Evolutionary conservation across 139 green algal species (phyloP).

Genomic region (Chlamydomonas incerta): DNA sequence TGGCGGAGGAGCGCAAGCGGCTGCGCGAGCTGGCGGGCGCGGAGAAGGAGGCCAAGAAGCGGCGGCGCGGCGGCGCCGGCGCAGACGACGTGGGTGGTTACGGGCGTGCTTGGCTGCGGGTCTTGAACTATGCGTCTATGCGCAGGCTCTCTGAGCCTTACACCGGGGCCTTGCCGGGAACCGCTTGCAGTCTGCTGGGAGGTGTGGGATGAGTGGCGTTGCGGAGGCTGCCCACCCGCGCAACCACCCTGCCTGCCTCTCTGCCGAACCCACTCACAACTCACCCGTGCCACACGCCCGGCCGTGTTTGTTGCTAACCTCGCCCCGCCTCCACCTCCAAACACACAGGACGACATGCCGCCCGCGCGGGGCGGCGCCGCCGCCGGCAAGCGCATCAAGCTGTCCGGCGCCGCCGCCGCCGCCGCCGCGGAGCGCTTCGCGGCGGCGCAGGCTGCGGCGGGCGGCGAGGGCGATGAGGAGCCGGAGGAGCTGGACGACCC

Average conservation of each 20-base stretch:
- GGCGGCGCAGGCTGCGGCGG: neutral
- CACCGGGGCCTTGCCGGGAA: too few relatives aligned
- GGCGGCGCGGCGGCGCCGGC: neutral
- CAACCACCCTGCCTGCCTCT: too few relatives aligned
- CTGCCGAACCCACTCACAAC: too few relatives aligned
- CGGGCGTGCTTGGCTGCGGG: too few relatives aligned
- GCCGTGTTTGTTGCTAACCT: too few relatives aligned
- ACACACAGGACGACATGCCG: neutral
- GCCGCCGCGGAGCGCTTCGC: neutral
- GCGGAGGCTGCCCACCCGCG: too few relatives aligned
- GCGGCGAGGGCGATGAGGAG: constrained; percentile 18
- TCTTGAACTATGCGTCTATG: too few relatives aligned
- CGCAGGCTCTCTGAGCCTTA: too few relatives aligned
- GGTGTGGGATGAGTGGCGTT: too few relatives aligned
- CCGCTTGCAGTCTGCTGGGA: too few relatives aligned
- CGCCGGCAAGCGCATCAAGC: constrained; percentile 25
- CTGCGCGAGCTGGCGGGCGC: constrained; percentile 49
- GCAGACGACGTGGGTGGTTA: neutral
- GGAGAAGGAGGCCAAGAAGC: constrained; percentile 54
- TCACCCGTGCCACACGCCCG: too few relatives aligned
- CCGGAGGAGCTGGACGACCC: neutral
- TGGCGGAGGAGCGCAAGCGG: constrained; percentile 47
- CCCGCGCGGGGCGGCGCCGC: neutral
- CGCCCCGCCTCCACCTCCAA: neutral
- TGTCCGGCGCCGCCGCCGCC: neutral